Evolutionary conservation across 495 filamentous ascomycete genomes (phyloP), one percentile per base, ranked within the genome.

Genomic region (Hapsidospora chrysogenum): DNA sequence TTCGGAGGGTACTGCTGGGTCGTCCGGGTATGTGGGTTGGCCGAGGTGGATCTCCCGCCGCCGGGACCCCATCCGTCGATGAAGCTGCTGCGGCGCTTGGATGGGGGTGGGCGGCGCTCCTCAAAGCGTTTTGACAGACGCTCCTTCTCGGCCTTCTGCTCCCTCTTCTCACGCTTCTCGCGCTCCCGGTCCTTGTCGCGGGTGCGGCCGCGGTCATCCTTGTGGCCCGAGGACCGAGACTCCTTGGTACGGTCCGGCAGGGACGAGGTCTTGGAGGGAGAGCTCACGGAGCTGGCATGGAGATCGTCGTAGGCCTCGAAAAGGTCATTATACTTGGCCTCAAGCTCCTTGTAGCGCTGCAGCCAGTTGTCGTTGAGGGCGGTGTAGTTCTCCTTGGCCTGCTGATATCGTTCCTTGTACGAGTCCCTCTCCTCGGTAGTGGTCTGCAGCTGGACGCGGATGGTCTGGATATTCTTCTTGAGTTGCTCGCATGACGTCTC

Each of bases 331-430:
- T 83, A 80, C 18, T 70, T 65, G 0, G 62, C 67, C 52, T 85
- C 89, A 54, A 92, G 85, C 45, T 83, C 70, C 3, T 72, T 64
- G 52, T 93, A 81, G 4, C 93, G 66, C 18, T 87, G 72, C 48
- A 86, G 80, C 41, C 87, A 89, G 70, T 92, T 86, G 41, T 83
- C 72, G 19, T 80, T 67, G 13, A 87, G 66, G 40, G 79, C 78
- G 62, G 92, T 93, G 13, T 86, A 80, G 52, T 92, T 80, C 20
- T 69, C 74, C 15, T 48, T 51, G 23, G 44, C 42, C n/a, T 43
- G 35, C 1, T 39, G 36, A 18, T 51, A 34, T 17, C 42, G 11
- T 47, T 93, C 81, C 35, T 92, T 80, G 1, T 17, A 92, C 87
- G 34, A 83, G 72, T 42, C 62, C 72, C 47, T 80, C 50, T 92